Evolutionary conservation across 257 asterid species (phyloP).

Genomic region (Solanum paucissectum): DNA sequence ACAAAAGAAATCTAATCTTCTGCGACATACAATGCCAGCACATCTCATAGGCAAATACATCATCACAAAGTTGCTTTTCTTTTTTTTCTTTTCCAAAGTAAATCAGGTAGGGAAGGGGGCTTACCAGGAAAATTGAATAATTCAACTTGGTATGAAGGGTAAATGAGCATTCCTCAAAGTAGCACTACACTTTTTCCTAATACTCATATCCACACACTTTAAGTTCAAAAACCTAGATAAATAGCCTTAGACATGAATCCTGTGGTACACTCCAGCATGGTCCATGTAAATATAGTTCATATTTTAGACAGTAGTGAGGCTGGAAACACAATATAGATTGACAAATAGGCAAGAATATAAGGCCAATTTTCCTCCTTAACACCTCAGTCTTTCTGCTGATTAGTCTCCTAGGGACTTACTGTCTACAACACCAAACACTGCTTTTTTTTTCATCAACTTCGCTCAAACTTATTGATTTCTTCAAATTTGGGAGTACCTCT

Average conservation of each 20-base stretch:
- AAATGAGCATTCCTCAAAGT: neutral
- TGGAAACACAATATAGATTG: neutral
- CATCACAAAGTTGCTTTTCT: neutral
- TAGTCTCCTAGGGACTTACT: neutral
- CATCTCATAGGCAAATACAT: neutral
- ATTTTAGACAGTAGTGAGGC: neutral
- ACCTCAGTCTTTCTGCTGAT: neutral
- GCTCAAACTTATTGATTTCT: neutral
- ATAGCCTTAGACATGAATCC: neutral
- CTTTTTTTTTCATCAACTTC: neutral
- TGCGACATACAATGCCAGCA: neutral
- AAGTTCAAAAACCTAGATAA: neutral
- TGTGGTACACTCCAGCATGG: neutral
- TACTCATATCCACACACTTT: neutral
- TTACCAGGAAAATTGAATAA: neutral
- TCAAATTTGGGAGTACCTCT: neutral
- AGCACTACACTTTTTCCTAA: neutral
- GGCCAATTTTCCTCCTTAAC: neutral
- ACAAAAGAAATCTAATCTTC: neutral
- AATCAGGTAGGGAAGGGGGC: neutral
- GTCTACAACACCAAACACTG: neutral
- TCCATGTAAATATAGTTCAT: neutral
- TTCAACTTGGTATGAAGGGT: neutral
- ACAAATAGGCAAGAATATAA: neutral
- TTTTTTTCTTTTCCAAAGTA: neutral